phyloP scores from a whole-genome alignment of 163 green algal genomes.

The Trebouxiophyceae sp. region DNA sequence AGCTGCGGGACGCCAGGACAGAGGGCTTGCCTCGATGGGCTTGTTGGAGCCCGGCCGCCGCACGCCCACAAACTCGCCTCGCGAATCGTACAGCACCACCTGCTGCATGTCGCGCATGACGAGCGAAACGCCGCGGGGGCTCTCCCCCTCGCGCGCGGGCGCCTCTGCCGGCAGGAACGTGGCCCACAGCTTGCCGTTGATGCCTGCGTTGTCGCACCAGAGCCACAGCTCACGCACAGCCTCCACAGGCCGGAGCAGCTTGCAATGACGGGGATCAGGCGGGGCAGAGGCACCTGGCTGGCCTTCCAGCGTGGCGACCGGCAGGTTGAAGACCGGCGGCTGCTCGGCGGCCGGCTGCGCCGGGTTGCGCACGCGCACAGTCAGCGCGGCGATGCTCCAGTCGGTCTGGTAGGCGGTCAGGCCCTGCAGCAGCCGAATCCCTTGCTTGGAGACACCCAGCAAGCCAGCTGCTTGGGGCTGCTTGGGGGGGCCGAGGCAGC shows the following conservation, averaged over 20 bases:
- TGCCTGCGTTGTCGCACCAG: conserved; percentile 13
- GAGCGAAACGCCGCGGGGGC: conserved; percentile 67
- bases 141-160: conserved; percentile 20
- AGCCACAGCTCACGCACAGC: neutral
- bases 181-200: conserved; percentile 64
- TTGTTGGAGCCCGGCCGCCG: conserved; percentile 75
- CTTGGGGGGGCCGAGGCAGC: too few species aligned
- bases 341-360: conserved; percentile 8
- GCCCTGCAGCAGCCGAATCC: conserved; percentile 37
- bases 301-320: conserved; percentile 75
- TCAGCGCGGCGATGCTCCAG: conserved; percentile 80
- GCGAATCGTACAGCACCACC: conserved; percentile 81
- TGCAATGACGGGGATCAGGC: neutral
- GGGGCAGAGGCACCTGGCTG: conserved; percentile 19
- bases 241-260: neutral
- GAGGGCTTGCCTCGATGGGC: conserved; percentile 52
- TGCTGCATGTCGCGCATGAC: conserved; percentile 85
- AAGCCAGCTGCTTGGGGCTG: too few species aligned
- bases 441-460: too few species aligned
- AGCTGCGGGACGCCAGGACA: too few species aligned
- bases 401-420: conserved; percentile 95
- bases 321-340: conserved; percentile 55
- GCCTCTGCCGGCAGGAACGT: conserved; percentile 78
- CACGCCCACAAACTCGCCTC: conserved; percentile 91
- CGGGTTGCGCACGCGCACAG: conserved; percentile 34